Evolutionary conservation across 2,329 filamentous ascomycete species (phyloP), one percentile per base, ranked within the genome.

Genomic region (Parastagonospora avenae): DNA sequence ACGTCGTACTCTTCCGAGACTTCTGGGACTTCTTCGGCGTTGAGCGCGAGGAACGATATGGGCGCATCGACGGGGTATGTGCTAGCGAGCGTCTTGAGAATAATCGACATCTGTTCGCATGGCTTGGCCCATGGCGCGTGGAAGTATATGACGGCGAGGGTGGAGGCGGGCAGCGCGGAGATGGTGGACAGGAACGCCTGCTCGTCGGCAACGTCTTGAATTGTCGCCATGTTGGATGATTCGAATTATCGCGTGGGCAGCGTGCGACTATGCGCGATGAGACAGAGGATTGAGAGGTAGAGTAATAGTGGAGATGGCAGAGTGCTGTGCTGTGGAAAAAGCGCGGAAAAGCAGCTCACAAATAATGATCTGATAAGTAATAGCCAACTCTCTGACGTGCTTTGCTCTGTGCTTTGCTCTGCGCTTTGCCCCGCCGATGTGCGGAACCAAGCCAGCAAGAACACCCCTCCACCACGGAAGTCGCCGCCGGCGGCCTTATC

Each of bases 71-170:
- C 81, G 55, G 91, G 85, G 77, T 96, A 96, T 73, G 92, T 91
- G 68, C 86, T 85, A 59, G 93, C 92, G 60, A 99, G 89, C 16
- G 91, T 89, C 69, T 85, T 82, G 59, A 99, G 85, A 63, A 97
- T 89, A 43, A 87, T 89, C 62, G 85, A 85, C 92, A 97, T 97
- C 77, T 97, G 92, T 57, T 90, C 87, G 80, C 94, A 97, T 39
- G 94, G 94, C 52, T 92, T 92, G 28, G 94, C 94, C 94, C 94
- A 99, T 60, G 92, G 90, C 15, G 94, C 92, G 74, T 97, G 90
- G 81, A 99, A 99, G 73, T 92, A 97, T 70, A 96, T 85, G 68
- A 97, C 82, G 57, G 93, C 82, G 53, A 97, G 85, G 12, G 89
- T 85, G 12, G 86, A 83, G 2, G 87, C 70, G 9, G 90, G 84